Evolutionary conservation across 2,329 filamentous ascomycete genomes (phyloP), one percentile per base, ranked within the genome.

Genomic region (Dactylonectria macrodidyma): DNA sequence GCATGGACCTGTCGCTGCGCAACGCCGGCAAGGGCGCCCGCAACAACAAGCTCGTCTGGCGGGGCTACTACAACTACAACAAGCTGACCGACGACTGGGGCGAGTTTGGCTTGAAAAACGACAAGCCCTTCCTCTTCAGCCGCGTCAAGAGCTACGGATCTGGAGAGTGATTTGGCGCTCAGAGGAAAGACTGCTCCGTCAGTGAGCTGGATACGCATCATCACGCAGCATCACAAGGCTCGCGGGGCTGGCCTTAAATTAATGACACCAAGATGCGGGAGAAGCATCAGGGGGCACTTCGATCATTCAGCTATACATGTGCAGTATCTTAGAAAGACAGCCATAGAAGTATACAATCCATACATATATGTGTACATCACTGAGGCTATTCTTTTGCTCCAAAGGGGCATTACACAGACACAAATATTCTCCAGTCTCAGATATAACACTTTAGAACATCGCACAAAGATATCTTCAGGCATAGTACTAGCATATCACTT

Each of bases 31-130:
- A 86, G 70, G 87, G 86, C 0, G 84, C 90, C 0, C 90, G 90
- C 78, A 97, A 97, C 76, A 98, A 95, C 69, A 97, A 97, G 81
- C 82, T 99, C 58, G 83, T 85, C 0, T 99, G 96, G 95, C 92
- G 92, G 75, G 92, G 93, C 1, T 98, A 95, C 78, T 97, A 94
- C 89, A 95, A 92, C 82, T 95, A 97, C 78, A 97, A 98, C 78
- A 88, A 89, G 73, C 81, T 97, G 76, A 97, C 94, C 8, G 95
- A 97, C 78, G 95, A 98, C 81, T 96, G 93, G 93, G 93, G 87
- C 4, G 92, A 93, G 81, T 98, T 98, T 81, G 80, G 82, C 14
- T 80, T 90, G 46, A 88, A 86, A 78, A 88, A 92, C 72, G 85
- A 90, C 64, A 91, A 90, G 79, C 85, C 90, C 0, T 92, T 89